Conservation (phyloP, 2,329 filamentous ascomycete genomes). For the Trichophyton simii region DNA sequence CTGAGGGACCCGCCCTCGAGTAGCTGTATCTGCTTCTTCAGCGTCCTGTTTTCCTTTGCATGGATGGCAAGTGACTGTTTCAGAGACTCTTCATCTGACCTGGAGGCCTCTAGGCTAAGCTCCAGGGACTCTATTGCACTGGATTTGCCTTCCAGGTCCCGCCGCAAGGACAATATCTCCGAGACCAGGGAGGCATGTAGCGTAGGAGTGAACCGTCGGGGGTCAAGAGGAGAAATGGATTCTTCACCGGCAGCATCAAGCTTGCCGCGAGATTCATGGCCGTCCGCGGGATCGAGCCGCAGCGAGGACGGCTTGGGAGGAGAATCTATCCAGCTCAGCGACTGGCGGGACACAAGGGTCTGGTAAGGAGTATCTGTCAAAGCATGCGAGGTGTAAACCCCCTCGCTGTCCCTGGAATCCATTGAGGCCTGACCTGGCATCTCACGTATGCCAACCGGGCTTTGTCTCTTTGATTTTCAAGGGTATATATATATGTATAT, state of each 20-base stretch:
- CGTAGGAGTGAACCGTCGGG: constrained; percentile 85
- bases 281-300: constrained; percentile 32
- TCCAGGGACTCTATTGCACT: constrained; percentile 80
- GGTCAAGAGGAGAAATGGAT: constrained; percentile 64
- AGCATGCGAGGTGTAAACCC: constrained; percentile 43
- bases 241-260: constrained; percentile 42
- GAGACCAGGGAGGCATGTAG: constrained; percentile 89
- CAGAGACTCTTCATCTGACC: constrained; percentile 61
- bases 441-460: background rate
- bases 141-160: constrained; percentile 83
- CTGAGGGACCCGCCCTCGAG: constrained; percentile 81
- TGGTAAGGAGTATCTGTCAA: constrained; percentile 57
- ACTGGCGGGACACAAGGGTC: constrained; percentile 44
- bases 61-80: constrained; percentile 49
- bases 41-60: constrained; percentile 62
- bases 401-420: constrained; percentile 35
- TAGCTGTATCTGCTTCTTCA: constrained; percentile 74
- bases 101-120: constrained; percentile 54
- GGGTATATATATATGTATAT: background rate
- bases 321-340: constrained; percentile 33
- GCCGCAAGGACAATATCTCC: constrained; percentile 74
- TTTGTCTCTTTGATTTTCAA: background rate
- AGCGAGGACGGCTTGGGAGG: constrained; percentile 53
- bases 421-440: background rate
- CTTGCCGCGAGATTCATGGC: constrained; percentile 26